Base-by-base conservation (phyloP, 352 stramenopile genomes). In the Globisporangium uncinulatum region DNA sequence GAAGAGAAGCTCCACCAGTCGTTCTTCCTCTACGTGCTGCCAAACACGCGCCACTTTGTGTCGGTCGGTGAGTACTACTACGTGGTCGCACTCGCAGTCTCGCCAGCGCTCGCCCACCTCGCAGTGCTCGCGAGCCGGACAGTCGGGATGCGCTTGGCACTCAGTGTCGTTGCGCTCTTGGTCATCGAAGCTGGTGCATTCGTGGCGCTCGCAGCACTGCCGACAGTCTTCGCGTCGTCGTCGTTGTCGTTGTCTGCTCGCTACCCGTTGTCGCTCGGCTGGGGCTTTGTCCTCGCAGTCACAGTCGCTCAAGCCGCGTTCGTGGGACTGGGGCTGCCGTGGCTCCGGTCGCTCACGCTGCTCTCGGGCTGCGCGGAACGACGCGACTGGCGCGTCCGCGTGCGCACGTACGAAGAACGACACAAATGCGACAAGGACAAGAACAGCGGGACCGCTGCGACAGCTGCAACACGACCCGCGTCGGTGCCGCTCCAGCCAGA, bases 1-100 rank as follows among this genome's bases (percentile, higher is more conserved):
- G 86, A 95, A 59, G 85, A 95, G 59, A 94, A 95, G 51, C 65
- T 96, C 9, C 85, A 96, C 54, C 85, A 94, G 62, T 95, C 85
- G 39, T 96, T 92, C 51, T 95, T 89, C 66, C 63, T 95, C 9
- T 96, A 96, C 50, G 69, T 95, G 32, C 69, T 96, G 3, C 82
- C 82, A 6, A 89, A 68, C 51, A 73, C 79, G 19, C 65, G 59
- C 10, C 76, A 83, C 2, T 96, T 96, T 58, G 79, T 96, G 11
- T 95, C 86, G 0, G 80, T 96, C 44, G 86, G 86, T 11, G 86
- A 96, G 62, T 96, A 96, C 61, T 87, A 86, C 57, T 93, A 94
- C 59, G 64, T 71, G 1, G 71, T 96, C 32, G 71, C 80, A n/a
- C 65, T 96, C 4, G 70, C 74, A 0, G 67, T 94, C 5, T 80